Conservation (phyloP, 257 asterid genomes). For the Fraxinus quadrangulata region DNA sequence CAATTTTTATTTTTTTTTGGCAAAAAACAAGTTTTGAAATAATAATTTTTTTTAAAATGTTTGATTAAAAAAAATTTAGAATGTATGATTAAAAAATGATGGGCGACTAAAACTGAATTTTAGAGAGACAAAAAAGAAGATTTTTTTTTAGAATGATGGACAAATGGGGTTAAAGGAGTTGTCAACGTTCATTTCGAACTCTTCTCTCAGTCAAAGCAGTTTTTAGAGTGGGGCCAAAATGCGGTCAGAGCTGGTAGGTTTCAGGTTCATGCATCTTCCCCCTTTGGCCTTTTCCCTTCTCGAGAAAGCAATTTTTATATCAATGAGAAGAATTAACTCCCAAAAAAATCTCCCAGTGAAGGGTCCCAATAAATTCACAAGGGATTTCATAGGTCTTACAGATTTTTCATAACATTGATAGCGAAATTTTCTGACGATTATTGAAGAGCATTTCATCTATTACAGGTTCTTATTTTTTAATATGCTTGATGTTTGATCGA, state of each 20-base stretch:
- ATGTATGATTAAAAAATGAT: too few species aligned
- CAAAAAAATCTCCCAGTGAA: background rate
- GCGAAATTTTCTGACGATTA: conserved; percentile 17
- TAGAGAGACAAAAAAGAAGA: too few species aligned
- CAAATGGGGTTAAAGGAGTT: too few species aligned
- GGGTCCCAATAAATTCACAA: conserved; percentile 7
- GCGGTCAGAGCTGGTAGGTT: background rate
- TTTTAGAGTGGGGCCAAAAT: conserved; percentile 23
- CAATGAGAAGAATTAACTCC: background rate
- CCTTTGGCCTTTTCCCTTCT: conserved; percentile 21
- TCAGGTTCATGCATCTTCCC: conserved; percentile 47
- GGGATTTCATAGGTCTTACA: background rate
- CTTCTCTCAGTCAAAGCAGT: background rate
- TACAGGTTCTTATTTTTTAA: background rate
- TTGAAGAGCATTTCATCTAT: conserved; percentile 27
- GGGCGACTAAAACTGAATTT: too few species aligned
- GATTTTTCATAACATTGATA: background rate
- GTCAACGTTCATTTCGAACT: background rate
- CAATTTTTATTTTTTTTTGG: too few species aligned
- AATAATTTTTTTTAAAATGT: too few species aligned
- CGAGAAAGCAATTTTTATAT: conserved; percentile 10
- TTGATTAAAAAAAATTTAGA: too few species aligned
- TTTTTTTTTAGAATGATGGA: too few species aligned
- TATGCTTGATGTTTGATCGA: conserved; percentile 11
- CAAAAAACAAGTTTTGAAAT: too few species aligned